Evolutionary conservation across 768 basidiomycete genomes (phyloP), one percentile per base, ranked within the genome.

Genomic region (Amylocystis lapponica): DNA sequence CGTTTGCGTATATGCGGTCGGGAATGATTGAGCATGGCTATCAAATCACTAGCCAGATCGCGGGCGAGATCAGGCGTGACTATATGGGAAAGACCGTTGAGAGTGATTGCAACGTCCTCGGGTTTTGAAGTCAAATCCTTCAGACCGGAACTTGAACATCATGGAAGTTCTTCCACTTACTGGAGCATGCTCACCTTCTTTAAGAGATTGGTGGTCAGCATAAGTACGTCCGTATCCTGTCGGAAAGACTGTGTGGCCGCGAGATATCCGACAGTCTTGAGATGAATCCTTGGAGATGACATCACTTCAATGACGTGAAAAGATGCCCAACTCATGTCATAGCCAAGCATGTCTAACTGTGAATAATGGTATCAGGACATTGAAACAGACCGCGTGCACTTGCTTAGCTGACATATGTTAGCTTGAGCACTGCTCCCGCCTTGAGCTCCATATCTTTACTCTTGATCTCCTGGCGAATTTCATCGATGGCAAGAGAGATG

Each of bases 291-390:
- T 4, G 86, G 70, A 3, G 92, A 93, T 27, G 92, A 92, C 96
- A 99, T 99, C 62, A 95, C 92, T 60, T 99, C 96, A 5, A 98
- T 84, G 41, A 99, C 86, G 62, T 95, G 83, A 57, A 99, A 99
- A 7, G 96, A 89, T 34, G 94, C 94, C 81, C 92, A 96, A 46
- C 79, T 79, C 81, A 87, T 96, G 67, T 86, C 92, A 59, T 85
- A 92, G 41, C 84, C 96, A 40, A 99, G 67, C 96, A 99, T 98
- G 61, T 98, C 91, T 50, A 99, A 81, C 95, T 98, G 57, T n/a
- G 42, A 12, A 45, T 39, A 37, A 50, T 46, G 14, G 48, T 27
- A 23, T 50, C 38, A 23, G 30, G 43, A 13, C 53, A 43, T 52
- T 44, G 38, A 21, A 31, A 41, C 31, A 17, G 16, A 3, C 38